Evolutionary conservation across 768 basidiomycete genomes (phyloP), one percentile per base, ranked within the genome.

Genomic region (Pleurotus giganteus): DNA sequence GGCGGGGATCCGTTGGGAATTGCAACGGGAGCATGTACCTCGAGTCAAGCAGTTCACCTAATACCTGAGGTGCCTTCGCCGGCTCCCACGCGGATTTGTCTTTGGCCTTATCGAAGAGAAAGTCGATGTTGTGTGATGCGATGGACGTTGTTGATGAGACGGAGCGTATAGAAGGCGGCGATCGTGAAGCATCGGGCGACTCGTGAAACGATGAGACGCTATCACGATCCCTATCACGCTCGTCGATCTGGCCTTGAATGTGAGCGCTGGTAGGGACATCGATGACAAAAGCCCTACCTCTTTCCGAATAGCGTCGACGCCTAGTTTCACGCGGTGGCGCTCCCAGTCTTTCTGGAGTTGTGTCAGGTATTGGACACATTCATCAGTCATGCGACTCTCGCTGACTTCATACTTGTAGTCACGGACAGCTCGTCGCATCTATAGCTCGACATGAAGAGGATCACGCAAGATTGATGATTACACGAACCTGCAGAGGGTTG

Each of bases 331-430:
- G 41, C 94, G 79, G 66, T 92, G 88, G 54, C 91, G 77, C 69
- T 99, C 96, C 96, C 96, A 99, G 66, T 98, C 95, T 65, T 92
- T 95, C 71, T 98, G 95, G 7, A 99, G 75, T 63, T 98, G 96
- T 2, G 85, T 89, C 24, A 98, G 81, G 63, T 98, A 98, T 71
- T 97, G 92, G 34, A 83, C 77, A 65, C 96, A 98, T 68, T 99
- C 97, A 21, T 98, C 94, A 2, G 86, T 89, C 92, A 99, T 97
- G 57, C 79, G 80, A 1, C 85, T 80, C 69, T 99, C 97, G 65
- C 87, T 89, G 46, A 98, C 89, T 72, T 99, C 96, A 65, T 91
- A 97, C 66, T 84, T 90, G 71, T 93, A 93, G 65, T 98, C 96
- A 43, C 88, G 84, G 26, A 96, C 89, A 34, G 95, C 95, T 17